Conservation (phyloP, 2,329 filamentous ascomycete genomes). For the Hymenotorrendiella dingleyae region DNA sequence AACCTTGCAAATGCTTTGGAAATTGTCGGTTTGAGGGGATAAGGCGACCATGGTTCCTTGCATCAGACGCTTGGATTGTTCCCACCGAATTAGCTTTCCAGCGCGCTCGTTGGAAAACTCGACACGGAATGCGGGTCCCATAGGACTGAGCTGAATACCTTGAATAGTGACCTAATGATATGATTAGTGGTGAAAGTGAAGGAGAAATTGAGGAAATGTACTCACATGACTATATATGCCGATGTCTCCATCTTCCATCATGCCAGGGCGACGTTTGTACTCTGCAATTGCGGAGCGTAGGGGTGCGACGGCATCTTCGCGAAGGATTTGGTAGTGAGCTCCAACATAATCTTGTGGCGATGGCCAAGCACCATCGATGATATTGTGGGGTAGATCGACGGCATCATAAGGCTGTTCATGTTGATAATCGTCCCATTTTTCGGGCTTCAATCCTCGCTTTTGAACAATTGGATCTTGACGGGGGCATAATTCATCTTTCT, state of each 20-base stretch:
- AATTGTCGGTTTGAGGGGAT: conserved; percentile 51
- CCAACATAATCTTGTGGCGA: conserved; percentile 62
- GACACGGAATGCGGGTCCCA: conserved; percentile 61
- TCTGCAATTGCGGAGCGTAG: conserved; percentile 60
- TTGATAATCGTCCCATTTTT: conserved; percentile 23
- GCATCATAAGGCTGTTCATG: conserved; percentile 13
- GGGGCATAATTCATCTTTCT: conserved; percentile 42
- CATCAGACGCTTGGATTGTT: conserved; percentile 44
- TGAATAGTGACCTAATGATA: conserved; percentile 54
- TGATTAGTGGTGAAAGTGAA: not conserved
- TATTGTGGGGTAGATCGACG: conserved; percentile 42
- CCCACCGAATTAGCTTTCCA: conserved; percentile 61
- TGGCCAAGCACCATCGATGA: conserved; percentile 49
- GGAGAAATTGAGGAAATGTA: not conserved
- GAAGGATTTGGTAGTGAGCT: conserved; percentile 67
- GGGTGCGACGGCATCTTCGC: conserved; percentile 67
- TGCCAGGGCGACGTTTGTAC: conserved; percentile 45
- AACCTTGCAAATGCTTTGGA: conserved; percentile 59
- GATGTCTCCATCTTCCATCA: conserved; percentile 51
- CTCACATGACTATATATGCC: conserved; percentile 66
- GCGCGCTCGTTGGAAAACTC: conserved; percentile 64
- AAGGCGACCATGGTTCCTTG: conserved; percentile 49
- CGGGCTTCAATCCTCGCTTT: not conserved
- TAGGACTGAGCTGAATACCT: conserved; percentile 55
- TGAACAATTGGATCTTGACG: not conserved